Base-by-base conservation (phyloP, 192 early-diverging fungal species). In the Coemansia sp. region DNA sequence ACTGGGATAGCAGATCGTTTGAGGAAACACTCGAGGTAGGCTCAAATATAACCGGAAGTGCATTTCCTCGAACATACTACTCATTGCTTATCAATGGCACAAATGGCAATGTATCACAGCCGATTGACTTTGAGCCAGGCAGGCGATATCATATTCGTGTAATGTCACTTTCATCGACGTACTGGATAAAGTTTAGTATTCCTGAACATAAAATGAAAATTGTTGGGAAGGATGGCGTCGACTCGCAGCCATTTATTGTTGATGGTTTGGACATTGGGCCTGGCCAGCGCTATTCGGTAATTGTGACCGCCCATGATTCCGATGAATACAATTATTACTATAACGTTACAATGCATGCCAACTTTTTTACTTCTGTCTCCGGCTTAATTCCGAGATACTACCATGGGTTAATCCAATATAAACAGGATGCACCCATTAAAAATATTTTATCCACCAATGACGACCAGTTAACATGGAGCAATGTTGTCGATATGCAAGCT, bases 281-380 rank as follows among this genome's bases (percentile, higher is more conserved):
- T 53, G 93, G 88, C 7, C 91, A 93, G 70, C 85, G 93, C 11
- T 75, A 84, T 44, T 91, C 91, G 24, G 88, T 92, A 6, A 79
- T 95, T 12, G 85, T 93, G 18, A 87, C 71, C 4, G 90, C 91
- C 16, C 83, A 77, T 23, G 60, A 84, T 24, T 60, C 79, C 11
- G 67, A 78, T 1, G 45, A 4, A 1, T 35, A 18, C 16, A 92
- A 94, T 30, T 92, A 86, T 42, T 19, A 64, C 21, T 56, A 91
- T 44, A 85, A 88, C 51, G 85, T 83, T 24, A 83, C 86, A 11
- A 82, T 92, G 80, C 73, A 89, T 40, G 75, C 74, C 40, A 61
- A 70, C 54, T 89, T 90, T 76, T 85, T 88, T 47, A 58, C 58
- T n/a, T 52, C 71, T 11, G 77, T 84, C 16, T 60, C 42, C 3